A percentile compares a stretch with the other conserved stretches of the same genome.
phyloP scores from a whole-genome alignment of 176 grass and related monocot species.

The Carex cristatella region DNA sequence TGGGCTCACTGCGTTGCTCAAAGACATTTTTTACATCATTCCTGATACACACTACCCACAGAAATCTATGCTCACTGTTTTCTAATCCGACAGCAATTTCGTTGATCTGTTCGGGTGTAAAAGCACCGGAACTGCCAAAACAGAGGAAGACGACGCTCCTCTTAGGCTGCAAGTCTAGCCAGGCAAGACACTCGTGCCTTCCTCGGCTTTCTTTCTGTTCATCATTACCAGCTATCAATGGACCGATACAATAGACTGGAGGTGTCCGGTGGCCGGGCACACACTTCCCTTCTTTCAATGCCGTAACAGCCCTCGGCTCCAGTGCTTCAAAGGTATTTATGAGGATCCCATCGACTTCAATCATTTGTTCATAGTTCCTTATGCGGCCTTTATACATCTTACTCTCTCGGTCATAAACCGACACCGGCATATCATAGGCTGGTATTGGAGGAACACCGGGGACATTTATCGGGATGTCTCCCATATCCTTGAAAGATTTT shows the following conservation, averaged over 20 bases:
- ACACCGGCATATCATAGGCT: slow-evolving; percentile 1
- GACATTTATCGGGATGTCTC: neutral
- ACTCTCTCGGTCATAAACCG: neutral
- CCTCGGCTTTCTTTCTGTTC: neutral
- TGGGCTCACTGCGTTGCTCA: slow-evolving; percentile 3
- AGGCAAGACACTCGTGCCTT: slow-evolving; percentile 7
- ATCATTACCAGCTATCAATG: neutral
- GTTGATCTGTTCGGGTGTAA: slow-evolving; percentile 5
- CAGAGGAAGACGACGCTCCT: slow-evolving; percentile 29
- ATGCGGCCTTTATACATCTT: neutral
- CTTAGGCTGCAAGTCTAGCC: slow-evolving; percentile 24
- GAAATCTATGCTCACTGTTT: slow-evolving; percentile 14
- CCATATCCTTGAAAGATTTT: neutral
- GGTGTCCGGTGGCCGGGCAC: slow-evolving; percentile 13
- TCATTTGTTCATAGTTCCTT: neutral
- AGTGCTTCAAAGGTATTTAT: slow-evolving; percentile 29
- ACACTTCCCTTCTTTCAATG: slow-evolving; percentile 11
- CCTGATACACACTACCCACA: slow-evolving; percentile 9
- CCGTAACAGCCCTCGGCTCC: slow-evolving; percentile 18
- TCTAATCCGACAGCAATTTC: slow-evolving; percentile 22
- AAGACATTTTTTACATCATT: neutral
- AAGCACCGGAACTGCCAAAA: slow-evolving; percentile 25
- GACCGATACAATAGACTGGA: slow-evolving; percentile 19
- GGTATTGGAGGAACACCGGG: slow-evolving; percentile 21
- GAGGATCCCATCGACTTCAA: slow-evolving; percentile 17